Evolutionary conservation across 495 filamentous ascomycete species (phyloP), one percentile per base, ranked within the genome.

Genomic region (Neurospora tetraspora): DNA sequence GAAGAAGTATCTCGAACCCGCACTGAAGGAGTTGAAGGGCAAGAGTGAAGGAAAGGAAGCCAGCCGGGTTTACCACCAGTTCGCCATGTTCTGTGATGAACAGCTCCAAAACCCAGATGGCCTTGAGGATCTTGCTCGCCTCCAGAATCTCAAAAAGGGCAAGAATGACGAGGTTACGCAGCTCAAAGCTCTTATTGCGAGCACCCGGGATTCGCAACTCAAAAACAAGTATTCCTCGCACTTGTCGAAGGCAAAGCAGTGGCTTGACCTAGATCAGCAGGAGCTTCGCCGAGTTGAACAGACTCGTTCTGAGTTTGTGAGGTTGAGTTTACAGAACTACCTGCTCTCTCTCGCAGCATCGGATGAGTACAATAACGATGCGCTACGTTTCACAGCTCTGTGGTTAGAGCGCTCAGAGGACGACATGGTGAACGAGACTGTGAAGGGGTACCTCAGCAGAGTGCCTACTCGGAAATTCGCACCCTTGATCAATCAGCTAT

Each of bases 401-500:
- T 99, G 96, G 96, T 85, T 98, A 31, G 93, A 97, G 77, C 87
- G 94, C 68, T 91, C 91, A 1, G 88, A 89, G 27, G 89, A 89
- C 73, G 80, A 86, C 4, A 88, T 89, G 39, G 91, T 92, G 4
- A 98, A 98, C 76, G 84, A 86, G 39, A 91, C 93, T 4, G 94
- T 96, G 34, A 85, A 83, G 53, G 88, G 86, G 75, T 84, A 92
- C 76, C 85, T 98, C 47, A 73, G 80, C 23, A 83, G 88, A 61
- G 96, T 98, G 2, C 90, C 94, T 20, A 97, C 92, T 69, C 86
- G 92, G 45, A 99, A 99, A 74, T 97, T 99, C 78, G 96, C 92
- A 2, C 82, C 92, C 20, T 81, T 98, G 72, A 97, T 97, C 91
- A 99, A 97, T 78, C 96, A 99, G 79, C 88, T 98, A 20, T 93